Base-by-base conservation (phyloP, 1,284 basidiomycete species). In the Cutaneotrichosporon sp. region DNA sequence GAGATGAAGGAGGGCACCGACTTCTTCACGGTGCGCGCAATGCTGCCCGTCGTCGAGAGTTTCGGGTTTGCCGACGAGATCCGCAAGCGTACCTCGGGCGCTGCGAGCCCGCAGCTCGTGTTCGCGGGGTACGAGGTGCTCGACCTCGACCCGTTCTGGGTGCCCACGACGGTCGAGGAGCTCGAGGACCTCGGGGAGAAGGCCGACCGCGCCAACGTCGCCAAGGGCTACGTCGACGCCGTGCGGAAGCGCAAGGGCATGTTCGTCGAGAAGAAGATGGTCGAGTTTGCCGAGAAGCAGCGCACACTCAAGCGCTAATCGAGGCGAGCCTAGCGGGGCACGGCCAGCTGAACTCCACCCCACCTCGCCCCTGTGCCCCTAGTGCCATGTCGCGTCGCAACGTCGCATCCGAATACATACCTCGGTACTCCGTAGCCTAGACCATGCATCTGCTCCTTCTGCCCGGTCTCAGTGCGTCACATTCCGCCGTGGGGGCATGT, bases 41-140 rank as follows among this genome's bases (percentile, higher is more conserved):
- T 95, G 64, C 80, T 99, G n/a, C 95, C 97, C 3, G 94, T 99
- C 3, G 91, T 97, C 14, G 95, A 99, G 79, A 91, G 89, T 79
- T 99, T 99, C 75, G 95, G 97, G 0, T 98, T 99, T 74, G 92
- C 95, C 24, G 93, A 97, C 79, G 94, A 99, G 73, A 97, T 99
- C 69, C 87, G 97, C 56, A 98, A 94, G 75, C 85, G 91, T 27
- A 99, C 97, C 0, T 97, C 93, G 0, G 97, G 97, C 5, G 95
- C 95, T 4, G 97, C 97, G 1, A 94, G 90, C 65, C 95, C 97
- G 0, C 97, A 98, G 76, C 84, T 99, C 29, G 91, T 99, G 68
- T 99, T 99, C 79, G 90, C 88, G 77, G 95, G 95, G 84, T 93
- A 81, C 78, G 91, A 95, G 76, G 84, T 92, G 70, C 83, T 97